A percentile compares a stretch with the other conserved stretches of the same genome.
phyloP scores from a whole-genome alignment of 768 basidiomycete species.

The Trichaptum fuscoviolaceum region DNA sequence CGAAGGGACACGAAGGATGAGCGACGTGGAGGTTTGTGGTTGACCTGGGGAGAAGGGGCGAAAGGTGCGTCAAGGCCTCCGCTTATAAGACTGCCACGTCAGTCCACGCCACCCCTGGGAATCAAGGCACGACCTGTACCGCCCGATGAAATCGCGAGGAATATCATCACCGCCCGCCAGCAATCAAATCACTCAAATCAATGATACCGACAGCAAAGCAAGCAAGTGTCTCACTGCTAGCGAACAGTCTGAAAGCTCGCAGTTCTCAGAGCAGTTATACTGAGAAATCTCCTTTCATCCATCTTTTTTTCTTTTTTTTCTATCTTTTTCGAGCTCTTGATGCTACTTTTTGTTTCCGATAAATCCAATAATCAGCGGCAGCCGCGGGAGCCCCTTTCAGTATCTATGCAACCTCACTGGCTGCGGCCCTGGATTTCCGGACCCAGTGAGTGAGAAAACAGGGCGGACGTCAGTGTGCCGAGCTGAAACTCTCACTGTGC shows the following conservation, averaged over 20 bases:
- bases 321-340: not conserved
- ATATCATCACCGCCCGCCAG: not conserved
- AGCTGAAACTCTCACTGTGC: no score
- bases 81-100: not conserved
- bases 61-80: not conserved
- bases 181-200: not conserved
- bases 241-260: not conserved
- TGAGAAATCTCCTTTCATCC: not conserved
- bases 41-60: slow-evolving; percentile 1
- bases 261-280: not conserved
- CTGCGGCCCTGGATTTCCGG: not conserved
- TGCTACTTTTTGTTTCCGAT: not conserved
- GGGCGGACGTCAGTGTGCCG: no score
- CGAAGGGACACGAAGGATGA: not conserved
- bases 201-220: not conserved
- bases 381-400: not conserved
- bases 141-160: not conserved
- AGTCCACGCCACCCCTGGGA: not conserved
- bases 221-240: not conserved
- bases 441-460: not conserved
- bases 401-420: not conserved
- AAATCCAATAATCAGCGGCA: not conserved
- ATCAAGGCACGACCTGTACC: not conserved
- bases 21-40: slow-evolving; percentile 1
- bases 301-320: not conserved